phyloP scores from a whole-genome alignment of 2,329 filamentous ascomycete genomes.

The Penicillium sp. region DNA sequence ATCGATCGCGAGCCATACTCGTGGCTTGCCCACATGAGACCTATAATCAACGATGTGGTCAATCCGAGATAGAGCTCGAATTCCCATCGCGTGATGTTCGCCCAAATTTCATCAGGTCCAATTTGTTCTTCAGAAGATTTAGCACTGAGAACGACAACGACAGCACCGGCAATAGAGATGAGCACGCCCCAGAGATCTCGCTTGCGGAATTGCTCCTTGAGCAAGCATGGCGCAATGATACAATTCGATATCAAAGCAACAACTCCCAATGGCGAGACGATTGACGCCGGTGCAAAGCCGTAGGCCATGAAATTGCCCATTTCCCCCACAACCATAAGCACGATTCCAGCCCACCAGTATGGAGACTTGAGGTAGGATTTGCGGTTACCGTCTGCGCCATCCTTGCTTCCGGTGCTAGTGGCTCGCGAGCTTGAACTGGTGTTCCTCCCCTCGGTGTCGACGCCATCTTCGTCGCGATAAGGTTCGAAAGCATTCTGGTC shows the following conservation, averaged over 20 bases:
- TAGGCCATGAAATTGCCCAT: constrained; percentile 96
- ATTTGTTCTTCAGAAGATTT: constrained; percentile 87
- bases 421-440: constrained; percentile 39
- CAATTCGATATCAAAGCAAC: constrained; percentile 96
- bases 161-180: constrained; percentile 81
- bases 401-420: constrained; percentile 40
- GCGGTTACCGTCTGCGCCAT: constrained; percentile 46
- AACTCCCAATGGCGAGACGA: constrained; percentile 94
- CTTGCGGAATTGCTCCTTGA: constrained; percentile 83
- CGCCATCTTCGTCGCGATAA: constrained; percentile 38
- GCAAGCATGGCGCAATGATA: constrained; percentile 88
- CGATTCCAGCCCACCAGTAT: constrained; percentile 94
- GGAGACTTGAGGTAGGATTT: constrained; percentile 83
- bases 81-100: constrained; percentile 79
- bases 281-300: constrained; percentile 94
- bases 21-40: constrained; percentile 78
- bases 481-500: constrained; percentile 18
- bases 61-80: constrained; percentile 89
- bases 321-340: constrained; percentile 90
- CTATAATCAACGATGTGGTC: constrained; percentile 69
- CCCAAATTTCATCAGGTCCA: constrained; percentile 86
- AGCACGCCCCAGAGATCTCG: constrained; percentile 87
- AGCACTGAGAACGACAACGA: constrained; percentile 89
- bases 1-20: constrained; percentile 84
- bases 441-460: constrained; percentile 20